Evolutionary conservation across 75 land plant species (phyloP), one percentile per base, ranked within the genome.

Genomic region (Azolla pinnata): DNA sequence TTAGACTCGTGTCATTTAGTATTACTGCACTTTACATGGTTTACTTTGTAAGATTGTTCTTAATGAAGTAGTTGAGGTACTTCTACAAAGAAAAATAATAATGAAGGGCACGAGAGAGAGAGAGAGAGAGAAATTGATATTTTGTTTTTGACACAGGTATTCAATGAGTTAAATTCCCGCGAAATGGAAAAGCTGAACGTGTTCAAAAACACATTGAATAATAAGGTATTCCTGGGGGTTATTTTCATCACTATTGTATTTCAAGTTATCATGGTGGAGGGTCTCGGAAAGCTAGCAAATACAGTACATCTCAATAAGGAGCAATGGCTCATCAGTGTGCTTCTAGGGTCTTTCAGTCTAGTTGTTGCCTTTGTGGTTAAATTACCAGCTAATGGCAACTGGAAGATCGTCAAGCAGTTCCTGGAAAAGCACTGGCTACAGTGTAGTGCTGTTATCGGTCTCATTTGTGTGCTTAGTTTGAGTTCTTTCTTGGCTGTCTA

Each of bases 101-200:
- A 7, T 38, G 42, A 7, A 52, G 54, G 27, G 54, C 24, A 29
- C 24, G 54, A 52, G 54, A 52, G 54, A 52, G 54, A 52, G 54
- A 52, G 54, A 52, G 54, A 52, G 54, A 52, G 54, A 52, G 54
- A 52, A 29, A 52, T 3, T 24, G 20, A 18, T 40, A 49, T 55
- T 18, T n/a, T 14, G 33, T 10, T 25, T 2, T 33, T 53, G 20
- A n/a, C 79, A 76, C 82, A 91, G 97, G 72, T 88, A 0, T 91
- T 91, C 58, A 91, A 91, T 65, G 97, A 91, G 67, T 65, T 91
- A 54, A 91, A 81, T 63, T 93, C 95, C 5, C 70, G 97, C 25
- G 86, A 91, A 34, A 91, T 91, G 97, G 97, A 91, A 61, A 73
- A 82, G 62, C 63, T 88, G 23, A 62, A 91, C 51, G 95, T 91